Percentiles rank a stretch among this genome's conserved stretches.
Evolutionary conservation across 305 asterid species (phyloP).

Genomic region (Coffea humblotiana): DNA sequence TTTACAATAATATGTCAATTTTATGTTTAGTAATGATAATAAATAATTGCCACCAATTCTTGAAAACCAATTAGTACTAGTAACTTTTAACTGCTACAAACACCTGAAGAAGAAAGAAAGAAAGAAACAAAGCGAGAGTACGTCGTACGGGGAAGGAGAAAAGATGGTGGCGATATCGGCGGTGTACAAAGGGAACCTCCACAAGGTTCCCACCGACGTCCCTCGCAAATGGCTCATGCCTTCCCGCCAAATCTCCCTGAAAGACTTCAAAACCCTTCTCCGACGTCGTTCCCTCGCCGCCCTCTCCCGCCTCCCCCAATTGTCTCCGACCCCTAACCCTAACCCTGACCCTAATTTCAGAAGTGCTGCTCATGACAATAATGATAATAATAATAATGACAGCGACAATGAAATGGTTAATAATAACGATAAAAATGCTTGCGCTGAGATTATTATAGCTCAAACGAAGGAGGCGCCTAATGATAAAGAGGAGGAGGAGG

Average conservation of each 20-base stretch:
- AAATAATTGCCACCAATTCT: too few relatives aligned
- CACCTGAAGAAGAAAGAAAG: too few relatives aligned
- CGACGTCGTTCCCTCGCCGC: conserved; percentile 77
- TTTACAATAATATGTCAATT: too few relatives aligned
- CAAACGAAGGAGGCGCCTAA: conserved; percentile 20
- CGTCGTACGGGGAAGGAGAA: neutral
- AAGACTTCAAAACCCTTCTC: conserved; percentile 60
- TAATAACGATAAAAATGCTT: conserved; percentile 20
- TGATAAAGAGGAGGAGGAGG: conserved; percentile 23
- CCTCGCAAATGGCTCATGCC: conserved; percentile 74
- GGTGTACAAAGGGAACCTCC: conserved; percentile 84
- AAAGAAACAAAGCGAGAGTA: too few relatives aligned
- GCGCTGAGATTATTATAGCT: conserved; percentile 22
- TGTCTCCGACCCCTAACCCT: conserved; percentile 4
- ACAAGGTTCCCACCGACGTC: conserved; percentile 51
- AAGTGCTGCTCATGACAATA: neutral
- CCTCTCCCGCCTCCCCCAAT: conserved; percentile 51
- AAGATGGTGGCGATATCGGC: conserved; percentile 76
- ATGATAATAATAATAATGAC: neutral
- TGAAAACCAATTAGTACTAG: too few relatives aligned
- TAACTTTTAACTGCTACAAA: too few relatives aligned
- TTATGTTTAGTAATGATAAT: too few relatives aligned
- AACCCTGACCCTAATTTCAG: conserved; percentile 2
- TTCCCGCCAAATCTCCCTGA: conserved; percentile 50
- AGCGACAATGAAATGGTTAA: neutral